These are phyloP conservation scores for Pseudogymnoascus sp. DNA, from an alignment of 2,329 filamentous ascomycete species.

Conservation along the genomic window DNA sequence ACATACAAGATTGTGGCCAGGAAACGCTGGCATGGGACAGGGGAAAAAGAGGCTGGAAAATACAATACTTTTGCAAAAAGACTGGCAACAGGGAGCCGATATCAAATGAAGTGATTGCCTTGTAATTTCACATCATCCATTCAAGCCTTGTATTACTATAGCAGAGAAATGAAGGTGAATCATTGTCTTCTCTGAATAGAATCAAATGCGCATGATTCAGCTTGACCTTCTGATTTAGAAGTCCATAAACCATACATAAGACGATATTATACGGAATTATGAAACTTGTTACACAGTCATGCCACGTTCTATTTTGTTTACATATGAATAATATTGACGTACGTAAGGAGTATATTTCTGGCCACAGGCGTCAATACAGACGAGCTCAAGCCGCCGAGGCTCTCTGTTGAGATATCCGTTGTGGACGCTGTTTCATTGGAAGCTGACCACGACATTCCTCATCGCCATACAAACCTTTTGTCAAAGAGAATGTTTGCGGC, in stretches of 20 bases:
- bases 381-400: neutral
- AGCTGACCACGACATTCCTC: neutral
- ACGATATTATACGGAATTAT: neutral
- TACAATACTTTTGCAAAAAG: neutral
- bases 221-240: neutral
- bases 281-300: neutral
- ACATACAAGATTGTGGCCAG: neutral
- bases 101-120: neutral
- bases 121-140: neutral
- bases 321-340: neutral
- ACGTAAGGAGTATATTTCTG: neutral
- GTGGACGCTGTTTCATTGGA: neutral
- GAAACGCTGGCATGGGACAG: neutral
- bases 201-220: neutral
- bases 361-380: neutral
- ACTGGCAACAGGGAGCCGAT: too few relatives aligned
- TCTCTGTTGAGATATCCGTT: neutral
- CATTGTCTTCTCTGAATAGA: neutral
- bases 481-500: neutral
- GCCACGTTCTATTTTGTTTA: neutral
- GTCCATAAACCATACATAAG: neutral
- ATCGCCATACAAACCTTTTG: neutral
- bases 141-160: neutral
- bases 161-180: neutral
- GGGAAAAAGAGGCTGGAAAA: neutral